Evolutionary conservation across 805 yeast species (phyloP).

Genomic region (Naumovozyma dairenensis): DNA sequence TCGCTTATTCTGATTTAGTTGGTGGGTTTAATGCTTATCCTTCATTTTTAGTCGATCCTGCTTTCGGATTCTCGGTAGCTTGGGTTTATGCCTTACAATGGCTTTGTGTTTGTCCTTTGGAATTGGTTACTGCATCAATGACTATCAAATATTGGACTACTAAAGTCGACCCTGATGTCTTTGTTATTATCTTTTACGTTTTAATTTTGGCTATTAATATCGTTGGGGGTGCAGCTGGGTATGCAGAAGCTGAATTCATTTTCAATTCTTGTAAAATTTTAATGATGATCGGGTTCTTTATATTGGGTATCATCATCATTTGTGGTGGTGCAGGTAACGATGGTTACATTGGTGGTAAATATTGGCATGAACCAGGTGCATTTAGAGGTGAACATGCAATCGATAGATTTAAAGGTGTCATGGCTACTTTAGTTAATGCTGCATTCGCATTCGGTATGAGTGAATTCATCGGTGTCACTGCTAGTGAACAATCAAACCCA

Average conservation of each 20-base stretch:
- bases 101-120: slow-evolving; percentile 57
- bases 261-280: slow-evolving; percentile 48
- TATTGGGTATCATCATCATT: slow-evolving; percentile 45
- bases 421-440: slow-evolving; percentile 54
- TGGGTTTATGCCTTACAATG: slow-evolving; percentile 62
- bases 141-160: slow-evolving; percentile 45
- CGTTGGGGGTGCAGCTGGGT: slow-evolving; percentile 50
- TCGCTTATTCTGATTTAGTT: slow-evolving; percentile 47
- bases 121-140: slow-evolving; percentile 53
- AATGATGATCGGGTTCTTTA: slow-evolving; percentile 50
- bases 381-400: slow-evolving; percentile 35
- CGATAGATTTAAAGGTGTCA: slow-evolving; percentile 51
- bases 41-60: slow-evolving; percentile 53
- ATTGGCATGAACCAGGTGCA: slow-evolving; percentile 57
- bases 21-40: slow-evolving; percentile 56
- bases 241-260: slow-evolving; percentile 61
- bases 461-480: slow-evolving; percentile 57
- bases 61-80: slow-evolving; percentile 63
- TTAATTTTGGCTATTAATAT: slow-evolving; percentile 39
- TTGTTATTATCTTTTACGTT: slow-evolving; percentile 49
- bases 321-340: slow-evolving; percentile 50
- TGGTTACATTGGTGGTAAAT: slow-evolving; percentile 45
- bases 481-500: slow-evolving; percentile 63
- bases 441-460: slow-evolving; percentile 62
- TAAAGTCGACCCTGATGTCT: slow-evolving; percentile 43